Base-by-base conservation (phyloP, 208 protist species). In the Leptomonas seymouri region DNA sequence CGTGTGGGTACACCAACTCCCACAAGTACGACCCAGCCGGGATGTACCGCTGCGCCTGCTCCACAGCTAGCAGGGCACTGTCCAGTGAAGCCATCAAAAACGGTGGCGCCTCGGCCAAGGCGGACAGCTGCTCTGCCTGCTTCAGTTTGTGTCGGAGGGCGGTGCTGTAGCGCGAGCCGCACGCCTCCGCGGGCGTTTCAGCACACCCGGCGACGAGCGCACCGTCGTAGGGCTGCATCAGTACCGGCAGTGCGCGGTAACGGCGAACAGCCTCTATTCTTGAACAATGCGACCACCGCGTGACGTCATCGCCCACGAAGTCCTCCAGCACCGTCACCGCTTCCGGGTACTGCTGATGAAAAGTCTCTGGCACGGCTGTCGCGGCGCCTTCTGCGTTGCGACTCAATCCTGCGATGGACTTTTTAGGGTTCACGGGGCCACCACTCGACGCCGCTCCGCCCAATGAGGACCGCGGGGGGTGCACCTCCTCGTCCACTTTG, bases 61-160 rank as follows among this genome's bases (percentile, higher is more conserved):
- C 81, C 36, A 96, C 72, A 28, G 81, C 84, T 20, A 84, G 56
- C 30, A 97, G 54, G 15, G 76, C 88, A 71, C 85, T 94, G 78
- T 97, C 94, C 78, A 96, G 96, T 25, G 90, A 87, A 54, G 83
- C 80, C 93, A 97, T 97, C 41, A 96, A 73, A 78, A 94, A 95
- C n/a, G 88, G 88, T 61, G 91, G 91, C 3, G 82, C 74, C 27
- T 85, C 61, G 18, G 68, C 48, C 11, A 96, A 75, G n/a, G 82
- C 78, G 51, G 78, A 68, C 11, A 96, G 81, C 41, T 80, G 77
- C 70, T 91, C 85, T 25, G 86, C 86, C 31, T 86, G 84, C 60
- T 83, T 66, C 46, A 96, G 75, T 62, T 87, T 86, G 73, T 94
- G 83, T 1, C 91, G 88, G 45, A 89, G 82, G 7, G 74, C 80